Percentiles rank a stretch among this genome's conserved stretches.
These are phyloP conservation scores for Boletus semigastroideus DNA, from an alignment of 1,284 basidiomycete species.

Conservation along the genomic window DNA sequence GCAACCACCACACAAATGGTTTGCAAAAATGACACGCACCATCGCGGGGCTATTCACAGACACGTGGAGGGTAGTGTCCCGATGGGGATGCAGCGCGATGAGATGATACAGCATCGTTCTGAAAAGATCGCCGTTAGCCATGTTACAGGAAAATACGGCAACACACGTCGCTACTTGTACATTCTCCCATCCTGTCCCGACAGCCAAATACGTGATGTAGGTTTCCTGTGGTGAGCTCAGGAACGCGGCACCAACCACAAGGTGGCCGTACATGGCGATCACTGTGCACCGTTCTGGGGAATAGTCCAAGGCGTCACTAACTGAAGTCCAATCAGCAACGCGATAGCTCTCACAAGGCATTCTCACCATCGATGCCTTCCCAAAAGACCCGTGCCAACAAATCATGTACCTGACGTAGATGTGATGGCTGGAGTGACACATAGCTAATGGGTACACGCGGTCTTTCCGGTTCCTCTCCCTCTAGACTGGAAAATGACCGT, in stretches of 20 bases:
- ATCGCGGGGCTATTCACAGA: slow-evolving; percentile 78
- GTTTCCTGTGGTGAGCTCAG: slow-evolving; percentile 76
- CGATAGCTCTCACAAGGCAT: neutral
- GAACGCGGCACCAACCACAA: slow-evolving; percentile 74
- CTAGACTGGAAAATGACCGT: slow-evolving; percentile 45
- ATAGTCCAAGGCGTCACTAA: slow-evolving; percentile 65
- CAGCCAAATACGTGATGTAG: slow-evolving; percentile 76
- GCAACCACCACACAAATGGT: neutral
- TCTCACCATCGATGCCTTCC: slow-evolving; percentile 68
- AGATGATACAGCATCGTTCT: slow-evolving; percentile 78
- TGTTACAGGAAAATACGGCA: neutral
- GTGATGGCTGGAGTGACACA: slow-evolving; percentile 53
- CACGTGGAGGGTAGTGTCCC: slow-evolving; percentile 76
- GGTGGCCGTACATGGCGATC: slow-evolving; percentile 63
- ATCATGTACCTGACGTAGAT: slow-evolving; percentile 69
- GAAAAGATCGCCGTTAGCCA: neutral
- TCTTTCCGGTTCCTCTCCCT: slow-evolving; percentile 44
- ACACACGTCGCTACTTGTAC: slow-evolving; percentile 70
- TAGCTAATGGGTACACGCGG: slow-evolving; percentile 58
- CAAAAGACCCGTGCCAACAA: slow-evolving; percentile 66
- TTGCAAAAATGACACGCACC: slow-evolving; percentile 40
- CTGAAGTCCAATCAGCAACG: slow-evolving; percentile 37
- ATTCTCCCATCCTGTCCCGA: slow-evolving; percentile 76
- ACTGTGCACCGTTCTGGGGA: slow-evolving; percentile 69
- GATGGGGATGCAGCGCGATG: slow-evolving; percentile 63